Base-by-base conservation (phyloP, 2,329 filamentous ascomycete genomes). In the Pyrenochaeta sp. region DNA sequence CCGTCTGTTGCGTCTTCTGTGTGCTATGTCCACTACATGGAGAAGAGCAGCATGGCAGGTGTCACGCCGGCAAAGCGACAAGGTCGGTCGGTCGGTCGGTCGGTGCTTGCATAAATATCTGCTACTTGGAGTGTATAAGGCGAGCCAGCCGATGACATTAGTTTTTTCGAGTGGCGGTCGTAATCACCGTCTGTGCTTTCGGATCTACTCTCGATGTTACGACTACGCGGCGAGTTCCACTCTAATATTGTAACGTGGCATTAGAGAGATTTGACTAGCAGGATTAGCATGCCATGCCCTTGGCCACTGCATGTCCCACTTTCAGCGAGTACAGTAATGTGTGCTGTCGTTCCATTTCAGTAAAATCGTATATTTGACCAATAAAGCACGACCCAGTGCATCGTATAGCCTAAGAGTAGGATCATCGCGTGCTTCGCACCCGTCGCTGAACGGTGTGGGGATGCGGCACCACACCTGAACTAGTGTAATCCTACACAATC, bases 401-500 rank as follows among this genome's bases (percentile, higher is more conserved):
- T n/a, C 24, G 10, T 44, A 7, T 13, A 28, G 24, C 10, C 42
- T 28, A 24, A 37, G 47, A n/a, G 19, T 30, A 30, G 19, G 40
- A 22, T n/a, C 7, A 28, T 44, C 25, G 25, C 42, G 42, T 12
- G 42, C 25, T 6, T 13, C 25, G 42, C 42, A 15, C 42, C 2
- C 2, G 12, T 12, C 7, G 42, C 42, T 39, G 28, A 50, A 43
- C 40, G 40, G 42, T 54, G 36, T 36, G 44, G 28, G 22, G 25
- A 15, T 36, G 46, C 51, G 50, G 56, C 51, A 59, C 56, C 27
- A 52, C 48, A 56, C 56, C 27, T 22, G 15, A 36, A 47, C 58
- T 61, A 64, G 58, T 52, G 36, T 64, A 64, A 54, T 61, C 55
- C 55, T 61, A 61, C 58, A 56, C 58, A 34, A 44, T 62, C 55